Evolutionary conservation across 768 basidiomycete species (phyloP).

Genomic region (Piloderma croceum): DNA sequence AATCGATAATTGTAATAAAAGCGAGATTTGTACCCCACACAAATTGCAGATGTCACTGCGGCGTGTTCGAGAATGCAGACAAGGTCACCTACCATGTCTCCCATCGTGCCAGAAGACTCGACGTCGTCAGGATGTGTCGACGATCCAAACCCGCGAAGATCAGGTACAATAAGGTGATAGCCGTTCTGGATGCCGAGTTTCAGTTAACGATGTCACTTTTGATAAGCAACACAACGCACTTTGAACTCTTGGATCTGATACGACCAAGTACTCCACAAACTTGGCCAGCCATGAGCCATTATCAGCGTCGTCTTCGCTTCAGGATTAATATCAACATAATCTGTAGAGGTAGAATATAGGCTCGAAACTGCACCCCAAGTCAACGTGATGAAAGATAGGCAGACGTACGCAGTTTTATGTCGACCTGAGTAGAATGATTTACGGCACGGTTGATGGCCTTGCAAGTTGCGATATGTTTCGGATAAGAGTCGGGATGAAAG

Average conservation of each 20-base stretch:
- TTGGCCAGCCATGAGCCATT: slow-evolving; percentile 78
- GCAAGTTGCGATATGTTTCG: slow-evolving; percentile 33
- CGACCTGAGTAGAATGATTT: slow-evolving; percentile 21
- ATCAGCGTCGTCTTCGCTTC: slow-evolving; percentile 45
- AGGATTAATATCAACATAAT: slow-evolving; percentile 62
- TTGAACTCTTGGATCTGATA: slow-evolving; percentile 64
- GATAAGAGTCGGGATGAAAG: slow-evolving; percentile 37
- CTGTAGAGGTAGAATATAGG: slow-evolving; percentile 25
- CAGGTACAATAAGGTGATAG: slow-evolving; percentile 56
- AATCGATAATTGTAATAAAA: background rate
- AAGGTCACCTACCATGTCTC: slow-evolving; percentile 58
- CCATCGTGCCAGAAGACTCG: slow-evolving; percentile 51
- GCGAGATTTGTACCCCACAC: slow-evolving; percentile 48
- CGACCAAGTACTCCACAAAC: slow-evolving; percentile 71
- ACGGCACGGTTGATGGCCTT: slow-evolving; percentile 36
- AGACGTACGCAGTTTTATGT: slow-evolving; percentile 43
- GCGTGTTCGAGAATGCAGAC: slow-evolving; percentile 56
- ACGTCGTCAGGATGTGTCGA: slow-evolving; percentile 63
- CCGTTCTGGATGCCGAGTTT: slow-evolving; percentile 36
- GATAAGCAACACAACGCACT: slow-evolving; percentile 24
- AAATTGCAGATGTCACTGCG: slow-evolving; percentile 43
- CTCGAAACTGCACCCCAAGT: background rate
- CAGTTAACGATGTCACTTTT: background rate
- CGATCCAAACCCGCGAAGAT: slow-evolving; percentile 65
- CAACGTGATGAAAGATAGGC: background rate